Base-by-base conservation (phyloP, 371 early-diverging fungal species). In the Rhizopus delemar region DNA sequence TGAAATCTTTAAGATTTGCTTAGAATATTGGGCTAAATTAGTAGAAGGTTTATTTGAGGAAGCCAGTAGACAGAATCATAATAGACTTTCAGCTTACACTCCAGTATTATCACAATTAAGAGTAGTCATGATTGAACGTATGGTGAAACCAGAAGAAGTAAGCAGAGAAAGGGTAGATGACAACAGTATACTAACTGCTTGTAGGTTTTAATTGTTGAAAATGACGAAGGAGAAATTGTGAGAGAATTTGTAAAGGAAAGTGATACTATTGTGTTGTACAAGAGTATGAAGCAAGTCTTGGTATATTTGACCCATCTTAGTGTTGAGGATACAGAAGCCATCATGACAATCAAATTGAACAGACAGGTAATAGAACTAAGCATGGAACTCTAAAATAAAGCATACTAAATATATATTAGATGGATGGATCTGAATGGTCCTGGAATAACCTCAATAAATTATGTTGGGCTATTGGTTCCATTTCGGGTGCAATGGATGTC, bases 181-280 rank as follows among this genome's bases (percentile, higher is more conserved):
- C 39, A 31, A 8, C 2, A 8, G 9, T 55, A 9, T 38, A 12
- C 28, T 54, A 31, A 22, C 11, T 9, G 4, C 8, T 3, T 11
- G 15, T 46, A 91, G 84, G 96, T 99, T 8, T 83, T 99, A 41
- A 88, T 99, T 49, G 94, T 97, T n/a, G 96, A 99, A 73, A 98
- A 99, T 78, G 99, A 99, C 57, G 97, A 99, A 72, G 99, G 99
- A 48, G 99, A 99, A 79, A 94, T 99, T 74, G 97, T 99, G 9
- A 90, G 98, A 60, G 99, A 99, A 78, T 91, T 91, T 51, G 82
- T 99, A 65, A 96, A 97, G 73, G 99, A 99, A 75, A 96, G 96
- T 56, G 99, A 99, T 72, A 97, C 99, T 29, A 95, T 99, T 68
- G 89, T 91, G 5, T 80, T 99, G 39, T 99, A 98, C 86, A 98